Evolutionary conservation across 495 filamentous ascomycete genomes (phyloP).

Genomic region (Astrothelium macrocarpum): DNA sequence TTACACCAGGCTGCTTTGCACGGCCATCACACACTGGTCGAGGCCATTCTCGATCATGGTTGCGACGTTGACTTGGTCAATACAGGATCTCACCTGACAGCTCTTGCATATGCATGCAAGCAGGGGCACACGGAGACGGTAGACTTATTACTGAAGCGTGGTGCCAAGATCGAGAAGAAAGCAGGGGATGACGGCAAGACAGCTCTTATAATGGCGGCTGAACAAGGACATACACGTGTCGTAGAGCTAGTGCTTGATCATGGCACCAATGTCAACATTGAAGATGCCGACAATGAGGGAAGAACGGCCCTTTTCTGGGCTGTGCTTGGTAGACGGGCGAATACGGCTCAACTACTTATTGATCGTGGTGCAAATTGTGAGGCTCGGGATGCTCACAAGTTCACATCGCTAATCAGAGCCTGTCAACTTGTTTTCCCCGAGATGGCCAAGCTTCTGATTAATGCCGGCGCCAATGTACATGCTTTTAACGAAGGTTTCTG

Average conservation of each 20-base stretch:
- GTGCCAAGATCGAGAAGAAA: background rate
- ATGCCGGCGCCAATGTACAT: slow-evolving; percentile 8
- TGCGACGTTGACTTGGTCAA: background rate
- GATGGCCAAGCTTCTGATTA: slow-evolving; percentile 8
- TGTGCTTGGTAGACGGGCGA: background rate
- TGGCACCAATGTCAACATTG: background rate
- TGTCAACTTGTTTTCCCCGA: background rate
- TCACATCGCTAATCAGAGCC: background rate
- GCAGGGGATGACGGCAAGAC: background rate
- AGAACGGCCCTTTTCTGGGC: background rate
- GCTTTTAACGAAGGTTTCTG: slow-evolving; percentile 6
- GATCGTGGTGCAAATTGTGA: background rate
- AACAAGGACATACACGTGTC: background rate
- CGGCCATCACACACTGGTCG: background rate
- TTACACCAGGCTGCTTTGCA: background rate
- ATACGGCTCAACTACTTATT: background rate
- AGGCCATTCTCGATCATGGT: background rate
- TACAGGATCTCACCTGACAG: background rate
- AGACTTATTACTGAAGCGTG: background rate
- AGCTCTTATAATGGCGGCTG: background rate
- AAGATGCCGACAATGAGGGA: background rate
- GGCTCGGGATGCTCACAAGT: background rate
- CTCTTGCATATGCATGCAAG: background rate
- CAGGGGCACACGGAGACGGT: background rate
- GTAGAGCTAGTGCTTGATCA: background rate